Percentiles rank a stretch among this genome's conserved stretches.
Conservation (phyloP, 306 rosid genomes). For the Luffa acutangula region DNA sequence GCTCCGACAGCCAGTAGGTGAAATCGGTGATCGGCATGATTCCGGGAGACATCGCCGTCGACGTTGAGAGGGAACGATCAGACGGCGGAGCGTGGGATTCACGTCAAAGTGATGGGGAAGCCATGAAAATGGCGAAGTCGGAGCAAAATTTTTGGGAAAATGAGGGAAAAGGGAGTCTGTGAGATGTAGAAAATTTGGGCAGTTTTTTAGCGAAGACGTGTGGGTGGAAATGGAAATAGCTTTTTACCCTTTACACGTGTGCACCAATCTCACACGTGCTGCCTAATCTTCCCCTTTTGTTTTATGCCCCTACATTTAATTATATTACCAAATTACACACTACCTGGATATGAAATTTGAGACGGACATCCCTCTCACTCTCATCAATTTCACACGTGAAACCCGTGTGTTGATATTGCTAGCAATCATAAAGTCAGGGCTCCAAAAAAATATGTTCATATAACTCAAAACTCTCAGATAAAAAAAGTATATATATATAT, state of each 20-base stretch:
- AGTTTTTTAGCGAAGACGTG: neutral
- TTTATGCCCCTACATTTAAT: no score
- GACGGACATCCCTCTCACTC: no score
- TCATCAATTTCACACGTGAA: neutral
- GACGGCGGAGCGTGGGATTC: constrained; percentile 7
- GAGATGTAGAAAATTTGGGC: neutral
- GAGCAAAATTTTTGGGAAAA: neutral
- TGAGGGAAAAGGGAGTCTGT: neutral
- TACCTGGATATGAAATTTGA: no score
- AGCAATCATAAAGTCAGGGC: no score
- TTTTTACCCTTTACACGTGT: neutral
- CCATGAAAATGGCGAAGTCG: neutral
- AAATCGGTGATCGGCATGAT: constrained; percentile 24
- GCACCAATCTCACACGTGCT: neutral
- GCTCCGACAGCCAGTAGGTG: constrained; percentile 75
- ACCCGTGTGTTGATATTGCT: neutral
- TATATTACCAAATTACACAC: no score
- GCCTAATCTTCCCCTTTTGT: neutral
- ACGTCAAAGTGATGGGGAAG: neutral
- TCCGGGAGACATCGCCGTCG: constrained; percentile 12
- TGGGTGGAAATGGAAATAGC: neutral
- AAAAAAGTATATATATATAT: no score
- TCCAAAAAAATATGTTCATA: no score
- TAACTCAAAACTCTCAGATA: no score
- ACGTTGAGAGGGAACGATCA: neutral